Percentiles rank a stretch among this genome's conserved stretches.
Evolutionary conservation across 192 early-diverging fungal genomes (phyloP).

Genomic region (Allomyces javanicus): DNA sequence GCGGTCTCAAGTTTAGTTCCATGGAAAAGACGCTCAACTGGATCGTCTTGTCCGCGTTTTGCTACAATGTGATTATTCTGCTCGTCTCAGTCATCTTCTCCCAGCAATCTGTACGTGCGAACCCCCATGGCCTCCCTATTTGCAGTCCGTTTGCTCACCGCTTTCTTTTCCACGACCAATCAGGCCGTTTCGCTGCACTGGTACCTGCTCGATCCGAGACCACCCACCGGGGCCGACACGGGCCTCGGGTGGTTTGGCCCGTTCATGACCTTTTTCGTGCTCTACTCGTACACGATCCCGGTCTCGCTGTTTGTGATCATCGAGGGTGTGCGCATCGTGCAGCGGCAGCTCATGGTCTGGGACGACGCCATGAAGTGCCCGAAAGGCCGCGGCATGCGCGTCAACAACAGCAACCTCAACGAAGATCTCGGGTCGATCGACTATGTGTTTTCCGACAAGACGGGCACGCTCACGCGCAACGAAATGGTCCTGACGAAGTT

Average conservation of each 20-base stretch:
- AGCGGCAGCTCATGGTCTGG: constrained; percentile 42
- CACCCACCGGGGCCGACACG: constrained; percentile 31
- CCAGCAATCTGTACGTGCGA: too few species aligned
- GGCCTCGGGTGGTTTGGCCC: constrained; percentile 7
- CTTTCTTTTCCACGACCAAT: constrained; percentile 21
- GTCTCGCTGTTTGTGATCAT: constrained; percentile 76
- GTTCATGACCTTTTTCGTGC: constrained; percentile 42
- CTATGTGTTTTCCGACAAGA: constrained; percentile 81
- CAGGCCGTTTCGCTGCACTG: constrained; percentile 11
- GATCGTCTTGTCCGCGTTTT: constrained; percentile 34
- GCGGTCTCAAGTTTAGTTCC: constrained; percentile 42
- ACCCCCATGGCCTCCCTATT: too few species aligned
- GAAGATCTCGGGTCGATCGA: constrained; percentile 76
- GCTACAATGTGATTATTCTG: constrained; percentile 31
- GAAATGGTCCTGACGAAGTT: constrained; percentile 49
- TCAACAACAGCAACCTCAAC: constrained; percentile 59
- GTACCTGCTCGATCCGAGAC: too few species aligned
- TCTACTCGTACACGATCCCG: constrained; percentile 70
- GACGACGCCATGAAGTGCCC: constrained; percentile 31
- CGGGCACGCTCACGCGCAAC: constrained; percentile 74
- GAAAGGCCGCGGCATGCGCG: constrained; percentile 9
- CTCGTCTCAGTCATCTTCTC: constrained; percentile 28
- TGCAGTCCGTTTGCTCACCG: too few species aligned
- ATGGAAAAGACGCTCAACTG: constrained; percentile 59
- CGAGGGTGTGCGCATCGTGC: constrained; percentile 50